A percentile compares a stretch with the other conserved stretches of the same genome.
Evolutionary conservation across 768 basidiomycete species (phyloP).

Genomic region (Termitomyces sp.): DNA sequence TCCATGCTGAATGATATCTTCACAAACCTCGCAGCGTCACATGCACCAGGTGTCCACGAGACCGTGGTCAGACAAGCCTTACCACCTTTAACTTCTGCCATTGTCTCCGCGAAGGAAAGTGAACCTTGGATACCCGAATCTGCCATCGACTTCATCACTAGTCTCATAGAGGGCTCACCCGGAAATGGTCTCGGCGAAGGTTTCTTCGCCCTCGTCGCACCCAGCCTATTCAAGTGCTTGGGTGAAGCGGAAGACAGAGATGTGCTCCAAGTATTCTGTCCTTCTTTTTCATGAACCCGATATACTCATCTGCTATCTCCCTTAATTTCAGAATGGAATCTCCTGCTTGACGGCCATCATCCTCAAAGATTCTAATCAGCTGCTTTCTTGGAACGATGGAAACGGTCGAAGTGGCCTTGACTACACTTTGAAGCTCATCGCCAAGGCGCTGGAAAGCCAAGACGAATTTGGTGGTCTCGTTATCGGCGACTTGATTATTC

Average conservation of each 20-base stretch:
- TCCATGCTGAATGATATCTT: conserved; percentile 83
- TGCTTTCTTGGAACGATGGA: conserved; percentile 69
- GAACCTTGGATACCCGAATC: conserved; percentile 76
- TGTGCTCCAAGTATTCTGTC: conserved; percentile 57
- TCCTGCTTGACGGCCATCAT: conserved; percentile 76
- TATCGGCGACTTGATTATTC: conserved; percentile 93
- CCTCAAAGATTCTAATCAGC: conserved; percentile 80
- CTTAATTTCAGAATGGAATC: conserved; percentile 64
- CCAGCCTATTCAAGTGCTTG: conserved; percentile 67
- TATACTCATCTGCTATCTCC: not conserved
- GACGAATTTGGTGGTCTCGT: conserved; percentile 92
- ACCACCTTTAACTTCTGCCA: conserved; percentile 64
- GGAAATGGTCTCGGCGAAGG: conserved; percentile 67
- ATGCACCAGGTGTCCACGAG: conserved; percentile 57
- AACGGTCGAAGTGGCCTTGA: conserved; percentile 72
- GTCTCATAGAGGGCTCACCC: conserved; percentile 64
- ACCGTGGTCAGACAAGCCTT: conserved; percentile 68
- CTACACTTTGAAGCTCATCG: conserved; percentile 68
- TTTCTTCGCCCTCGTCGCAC: conserved; percentile 72
- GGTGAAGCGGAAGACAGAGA: conserved; percentile 78
- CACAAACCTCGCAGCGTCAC: conserved; percentile 57
- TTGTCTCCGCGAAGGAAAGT: conserved; percentile 47
- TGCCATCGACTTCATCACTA: conserved; percentile 76
- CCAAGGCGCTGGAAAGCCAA: conserved; percentile 66
- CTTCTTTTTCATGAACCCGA: not conserved